A percentile compares a stretch with the other conserved stretches of the same genome.
phyloP scores from a whole-genome alignment of 108 stramenopile genomes.

The Conticribra guillardii region DNA sequence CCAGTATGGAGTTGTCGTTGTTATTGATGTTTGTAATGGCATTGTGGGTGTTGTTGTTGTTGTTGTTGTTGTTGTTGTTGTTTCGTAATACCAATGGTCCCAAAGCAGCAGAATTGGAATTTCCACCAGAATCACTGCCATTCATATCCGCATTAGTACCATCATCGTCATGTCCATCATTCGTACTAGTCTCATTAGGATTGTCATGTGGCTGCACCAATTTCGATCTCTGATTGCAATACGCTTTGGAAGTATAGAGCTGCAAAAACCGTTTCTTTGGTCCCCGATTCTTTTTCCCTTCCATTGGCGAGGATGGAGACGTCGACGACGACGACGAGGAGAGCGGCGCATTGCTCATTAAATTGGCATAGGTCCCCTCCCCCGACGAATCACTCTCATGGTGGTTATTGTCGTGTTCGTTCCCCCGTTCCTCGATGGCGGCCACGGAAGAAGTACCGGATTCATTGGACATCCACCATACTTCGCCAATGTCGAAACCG shows the following conservation, averaged over 20 bases:
- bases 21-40: too few species aligned
- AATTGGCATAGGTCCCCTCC: too few species aligned
- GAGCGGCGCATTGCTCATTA: background rate
- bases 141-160: background rate
- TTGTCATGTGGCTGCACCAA: conserved; percentile 74
- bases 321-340: conserved; percentile 2
- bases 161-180: conserved; percentile 49
- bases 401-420: too few species aligned
- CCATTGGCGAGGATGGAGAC: background rate
- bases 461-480: conserved; percentile 93
- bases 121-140: background rate
- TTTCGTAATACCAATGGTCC: background rate
- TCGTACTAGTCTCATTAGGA: conserved; percentile 47
- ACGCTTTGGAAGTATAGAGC: conserved; percentile 94
- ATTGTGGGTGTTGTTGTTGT: conserved; percentile 13
- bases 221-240: conserved; percentile 78
- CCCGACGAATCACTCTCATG: background rate
- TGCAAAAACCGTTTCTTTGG: conserved; percentile 86
- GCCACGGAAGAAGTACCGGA: conserved; percentile 71
- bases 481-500: conserved; percentile 96
- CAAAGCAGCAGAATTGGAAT: background rate
- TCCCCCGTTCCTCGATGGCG: conserved; percentile 54
- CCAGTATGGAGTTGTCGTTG: background rate
- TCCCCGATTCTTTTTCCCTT: background rate
- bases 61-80: conserved; percentile 22